Conservation (phyloP, 148 eudicot genomes). For the Cornus kousa region DNA sequence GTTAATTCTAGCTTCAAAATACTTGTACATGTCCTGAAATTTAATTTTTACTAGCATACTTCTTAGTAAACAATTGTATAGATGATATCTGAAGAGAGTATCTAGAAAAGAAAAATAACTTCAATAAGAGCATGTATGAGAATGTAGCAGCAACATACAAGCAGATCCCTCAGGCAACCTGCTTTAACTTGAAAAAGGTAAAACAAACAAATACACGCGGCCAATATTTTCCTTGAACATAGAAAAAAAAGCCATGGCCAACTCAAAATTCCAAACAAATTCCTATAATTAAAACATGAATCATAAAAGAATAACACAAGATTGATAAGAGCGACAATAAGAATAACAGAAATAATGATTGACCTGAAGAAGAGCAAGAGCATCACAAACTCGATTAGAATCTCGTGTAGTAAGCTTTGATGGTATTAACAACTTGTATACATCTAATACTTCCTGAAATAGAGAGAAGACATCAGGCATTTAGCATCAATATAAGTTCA, state of each 20-base stretch:
- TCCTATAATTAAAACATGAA: not conserved
- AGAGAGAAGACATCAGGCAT: not conserved
- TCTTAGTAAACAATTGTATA: no score
- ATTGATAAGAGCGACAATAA: not conserved
- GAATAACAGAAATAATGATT: not conserved
- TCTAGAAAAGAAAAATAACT: not conserved
- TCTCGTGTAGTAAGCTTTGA: not conserved
- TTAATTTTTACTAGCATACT: no score
- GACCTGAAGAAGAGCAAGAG: conserved; percentile 12
- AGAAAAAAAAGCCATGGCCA: not conserved
- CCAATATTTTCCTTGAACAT: not conserved
- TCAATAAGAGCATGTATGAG: not conserved
- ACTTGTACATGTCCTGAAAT: no score
- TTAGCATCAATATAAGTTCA: not conserved
- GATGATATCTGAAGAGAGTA: not conserved
- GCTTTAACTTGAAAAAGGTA: not conserved
- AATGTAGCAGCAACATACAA: not conserved
- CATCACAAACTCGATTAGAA: conserved; percentile 1
- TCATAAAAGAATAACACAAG: not conserved
- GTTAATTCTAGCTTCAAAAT: no score
- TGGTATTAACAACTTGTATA: not conserved
- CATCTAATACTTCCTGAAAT: conserved; percentile 8
- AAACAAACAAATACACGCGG: not conserved
- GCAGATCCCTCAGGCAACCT: not conserved
- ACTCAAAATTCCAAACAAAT: not conserved